Evolutionary conservation across 768 basidiomycete genomes (phyloP).

Genomic region (Termitomyces heimii): DNA sequence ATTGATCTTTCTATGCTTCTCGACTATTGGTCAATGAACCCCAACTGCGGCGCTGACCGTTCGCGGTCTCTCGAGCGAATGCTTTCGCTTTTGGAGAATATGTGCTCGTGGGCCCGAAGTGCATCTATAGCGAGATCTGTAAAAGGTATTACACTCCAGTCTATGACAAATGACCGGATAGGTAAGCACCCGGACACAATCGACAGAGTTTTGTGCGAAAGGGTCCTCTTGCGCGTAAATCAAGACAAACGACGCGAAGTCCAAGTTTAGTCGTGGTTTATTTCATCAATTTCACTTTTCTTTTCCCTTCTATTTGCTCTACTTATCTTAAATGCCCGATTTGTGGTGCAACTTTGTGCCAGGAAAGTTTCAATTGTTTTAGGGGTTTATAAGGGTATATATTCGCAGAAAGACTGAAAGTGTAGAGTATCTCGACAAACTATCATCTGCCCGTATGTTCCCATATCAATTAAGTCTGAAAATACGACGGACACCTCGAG

Average conservation of each 20-base stretch:
- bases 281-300: too few species aligned
- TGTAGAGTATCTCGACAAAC: not conserved
- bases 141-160: not conserved
- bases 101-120: too few species aligned
- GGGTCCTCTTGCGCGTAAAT: not conserved
- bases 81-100: too few species aligned
- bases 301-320: too few species aligned
- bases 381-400: constrained; percentile 6
- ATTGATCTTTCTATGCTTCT: too few species aligned
- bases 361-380: not conserved
- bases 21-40: too few species aligned
- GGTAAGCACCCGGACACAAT: too few species aligned
- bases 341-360: too few species aligned
- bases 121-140: not conserved
- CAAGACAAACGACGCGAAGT: not conserved
- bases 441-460: not conserved
- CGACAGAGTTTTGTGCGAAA: too few species aligned
- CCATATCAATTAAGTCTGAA: constrained; percentile 14
- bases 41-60: too few species aligned
- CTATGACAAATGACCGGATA: not conserved
- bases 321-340: too few species aligned
- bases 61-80: too few species aligned
- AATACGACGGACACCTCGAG: constrained; percentile 13
- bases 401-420: constrained; percentile 1
- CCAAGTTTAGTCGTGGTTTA: not conserved